Evolutionary conservation across 1,284 basidiomycete species (phyloP), one percentile per base, ranked within the genome.

Genomic region (Ganoderma lingzhi): DNA sequence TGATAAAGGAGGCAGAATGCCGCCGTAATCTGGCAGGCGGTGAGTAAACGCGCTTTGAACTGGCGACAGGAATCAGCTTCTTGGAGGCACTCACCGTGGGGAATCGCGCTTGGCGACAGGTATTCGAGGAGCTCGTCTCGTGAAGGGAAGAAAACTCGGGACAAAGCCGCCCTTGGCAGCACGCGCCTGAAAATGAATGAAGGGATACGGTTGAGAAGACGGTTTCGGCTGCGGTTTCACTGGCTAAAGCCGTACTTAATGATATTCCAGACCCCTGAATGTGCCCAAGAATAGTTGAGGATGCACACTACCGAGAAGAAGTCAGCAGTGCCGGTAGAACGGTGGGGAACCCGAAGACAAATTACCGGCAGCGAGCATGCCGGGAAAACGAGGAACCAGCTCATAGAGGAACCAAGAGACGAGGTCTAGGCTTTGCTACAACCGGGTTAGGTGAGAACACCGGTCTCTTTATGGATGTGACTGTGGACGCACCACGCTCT

Each of bases 241-340:
- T 42, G 30, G 9, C 45, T 30, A 28, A 41, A 15, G 41, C 82
- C 86, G 66, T 74, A 91, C 89, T 91, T 95, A 70, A 89, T 84
- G 61, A 96, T 78, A 48, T 81, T 88, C 94, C 94, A 96, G 71
- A 94, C 82, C 19, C 93, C 90, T 1, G 89, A 86, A 79, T 96
- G 92, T 19, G 90, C 81, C 94, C 94, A 96, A 10, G 92, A 91
- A 77, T 92, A 94, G 80, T 96, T 95, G 45, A 95, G 82, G 63
- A 96, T 82, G 76, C 93, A 93, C 37, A 92, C 92, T 88, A 78
- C 66, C 66, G 44, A 66, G 56, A 32, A 51, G 30, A 62, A 41
- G 60, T 68, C 59, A 63, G 61, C 39, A 48, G 41, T 32, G 37
- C 53, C 5, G 30, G n/a, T 9, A 62, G 12, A 60, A 28, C n/a